Evolutionary conservation across 495 filamentous ascomycete genomes (phyloP), one percentile per base, ranked within the genome.

Genomic region (Stereocaulon alpinum): DNA sequence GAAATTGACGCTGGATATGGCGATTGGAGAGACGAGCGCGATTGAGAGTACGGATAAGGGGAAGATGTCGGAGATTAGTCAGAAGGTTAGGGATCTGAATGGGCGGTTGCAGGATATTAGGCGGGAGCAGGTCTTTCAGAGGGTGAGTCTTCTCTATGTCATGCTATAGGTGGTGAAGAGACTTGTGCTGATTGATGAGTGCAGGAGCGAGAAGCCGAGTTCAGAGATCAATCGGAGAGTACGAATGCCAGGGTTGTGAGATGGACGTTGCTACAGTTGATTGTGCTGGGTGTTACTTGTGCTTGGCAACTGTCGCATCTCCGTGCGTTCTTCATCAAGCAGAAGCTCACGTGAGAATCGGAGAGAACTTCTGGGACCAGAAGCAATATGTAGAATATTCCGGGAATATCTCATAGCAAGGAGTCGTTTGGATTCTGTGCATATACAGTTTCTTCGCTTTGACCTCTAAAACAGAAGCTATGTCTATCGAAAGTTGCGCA

Each of bases 271-370:
- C 84, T 97, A 60, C 93, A 98, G 72, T 74, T 96, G 60, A 80
- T 83, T 58, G 83, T 98, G n/a, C 76, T 98, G 42, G 90, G 87
- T 30, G 79, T 86, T 50, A 94, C 93, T 30, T 98, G 93, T 72
- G 89, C 93, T 57, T 98, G 93, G 93, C 93, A 98, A 73, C 79
- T 98, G 37, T 94, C 89, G 14, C 91, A 97, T 72, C 80, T 98
- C 56, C 79, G 93, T 57, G 86, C 88, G 24, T 98, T 98, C 79
- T 98, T 98, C 77, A 98, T 98, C 78, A 98, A 98, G 81, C 93
- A 98, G 77, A 98, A 98, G 78, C 80, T 98, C 68, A 97, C 93
- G 49, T 93, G 58, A 71, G 14, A 15, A n/a, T 18, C 27, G 6
- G 32, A 17, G 2, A 1, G 30, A 17, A 2, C 29, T 45, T 48